Evolutionary conservation across 331 rosid genomes (phyloP).

Genomic region (Malus hybrid): DNA sequence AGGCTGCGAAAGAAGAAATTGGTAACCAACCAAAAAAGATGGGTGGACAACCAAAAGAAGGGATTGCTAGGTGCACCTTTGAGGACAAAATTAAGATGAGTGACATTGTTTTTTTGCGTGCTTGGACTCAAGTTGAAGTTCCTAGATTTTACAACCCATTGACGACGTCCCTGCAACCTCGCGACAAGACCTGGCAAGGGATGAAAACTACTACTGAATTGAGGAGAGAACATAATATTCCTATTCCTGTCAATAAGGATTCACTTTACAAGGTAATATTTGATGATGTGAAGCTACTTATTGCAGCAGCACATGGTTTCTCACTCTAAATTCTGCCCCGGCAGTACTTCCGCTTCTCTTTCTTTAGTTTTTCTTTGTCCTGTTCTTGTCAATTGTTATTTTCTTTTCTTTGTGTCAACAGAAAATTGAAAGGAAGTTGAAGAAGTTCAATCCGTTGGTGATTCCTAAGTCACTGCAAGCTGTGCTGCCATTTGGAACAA

Average conservation of each 20-base stretch:
- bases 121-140: constrained; percentile 88
- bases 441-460: constrained; percentile 79
- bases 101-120: constrained; percentile 87
- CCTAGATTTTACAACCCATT: constrained; percentile 74
- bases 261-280: constrained; percentile 72
- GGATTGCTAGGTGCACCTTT: constrained; percentile 91
- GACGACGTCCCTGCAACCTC: constrained; percentile 88
- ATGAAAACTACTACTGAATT: constrained; percentile 92
- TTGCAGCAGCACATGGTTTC: not conserved
- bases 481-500: constrained; percentile 64
- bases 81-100: constrained; percentile 98
- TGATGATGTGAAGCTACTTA: constrained; percentile 4
- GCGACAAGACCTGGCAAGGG: constrained; percentile 70
- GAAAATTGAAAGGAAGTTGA: constrained; percentile 72
- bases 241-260: constrained; percentile 78
- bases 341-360: not conserved
- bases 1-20: constrained; percentile 90
- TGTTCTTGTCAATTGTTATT: not conserved
- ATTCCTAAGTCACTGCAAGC: constrained; percentile 59
- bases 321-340: not conserved
- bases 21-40: constrained; percentile 67
- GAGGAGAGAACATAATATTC: constrained; percentile 71
- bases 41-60: constrained; percentile 76
- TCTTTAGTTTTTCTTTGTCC: not conserved
- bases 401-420: constrained; percentile 18